Conservation (phyloP, 1,139 yeast genomes). For the Hyphopichia wangnamkhiaoensis region DNA sequence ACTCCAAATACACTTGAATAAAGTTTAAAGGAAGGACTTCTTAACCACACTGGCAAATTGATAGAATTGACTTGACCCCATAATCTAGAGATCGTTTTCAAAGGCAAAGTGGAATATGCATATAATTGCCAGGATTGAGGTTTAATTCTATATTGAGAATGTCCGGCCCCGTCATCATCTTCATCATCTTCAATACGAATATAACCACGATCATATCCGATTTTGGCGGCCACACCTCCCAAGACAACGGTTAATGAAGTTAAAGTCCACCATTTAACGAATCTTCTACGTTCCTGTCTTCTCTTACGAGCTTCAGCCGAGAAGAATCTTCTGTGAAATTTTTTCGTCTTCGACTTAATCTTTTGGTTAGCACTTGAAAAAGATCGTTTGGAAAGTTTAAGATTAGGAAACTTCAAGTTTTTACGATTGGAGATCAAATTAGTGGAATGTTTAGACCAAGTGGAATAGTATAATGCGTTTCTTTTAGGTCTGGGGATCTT, state of each 20-base stretch:
- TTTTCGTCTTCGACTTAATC: conserved; percentile 35
- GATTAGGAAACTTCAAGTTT: conserved; percentile 23
- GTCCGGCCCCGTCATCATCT: conserved; percentile 31
- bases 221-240: conserved; percentile 63
- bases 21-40: conserved; percentile 78
- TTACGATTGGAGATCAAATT: conserved; percentile 16
- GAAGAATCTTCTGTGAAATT: conserved; percentile 42
- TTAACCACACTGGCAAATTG: conserved; percentile 82
- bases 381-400: conserved; percentile 33
- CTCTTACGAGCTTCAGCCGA: conserved; percentile 45
- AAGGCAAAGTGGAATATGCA: conserved; percentile 86
- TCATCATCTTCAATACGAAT: conserved; percentile 15
- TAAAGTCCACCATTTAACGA: conserved; percentile 69
- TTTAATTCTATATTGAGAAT: conserved; percentile 48
- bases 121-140: conserved; percentile 86
- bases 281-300: conserved; percentile 48
- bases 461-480: conserved; percentile 55
- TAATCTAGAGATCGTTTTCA: conserved; percentile 84
- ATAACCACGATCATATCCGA: conserved; percentile 38
- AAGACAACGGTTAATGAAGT: conserved; percentile 65
- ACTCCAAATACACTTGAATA: conserved; percentile 86
- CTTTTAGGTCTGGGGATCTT: conserved; percentile 66
- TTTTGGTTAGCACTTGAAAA: conserved; percentile 43
- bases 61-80: conserved; percentile 94
- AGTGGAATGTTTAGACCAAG: conserved; percentile 31